Evolutionary conservation across 192 early-diverging fungal species (phyloP).

Genomic region (Backusella liffmaniae): DNA sequence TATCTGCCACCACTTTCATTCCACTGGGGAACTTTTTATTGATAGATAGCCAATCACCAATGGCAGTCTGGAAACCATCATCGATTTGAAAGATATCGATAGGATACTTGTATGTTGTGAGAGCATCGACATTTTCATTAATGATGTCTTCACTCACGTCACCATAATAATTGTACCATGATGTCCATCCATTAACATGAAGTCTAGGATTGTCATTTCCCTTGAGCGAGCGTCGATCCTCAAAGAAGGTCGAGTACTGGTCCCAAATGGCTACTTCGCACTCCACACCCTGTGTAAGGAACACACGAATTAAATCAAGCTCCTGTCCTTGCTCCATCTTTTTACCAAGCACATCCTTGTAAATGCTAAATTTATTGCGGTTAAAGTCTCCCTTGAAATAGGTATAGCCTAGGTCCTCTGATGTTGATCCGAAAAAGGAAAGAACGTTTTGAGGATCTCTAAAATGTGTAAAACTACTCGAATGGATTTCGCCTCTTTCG

Average conservation of each 20-base stretch:
- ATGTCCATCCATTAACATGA: constrained; percentile 50
- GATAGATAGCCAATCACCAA: constrained; percentile 51
- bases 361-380: constrained; percentile 29
- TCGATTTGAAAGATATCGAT: constrained; percentile 54
- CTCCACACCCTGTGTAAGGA: constrained; percentile 23
- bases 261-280: constrained; percentile 32
- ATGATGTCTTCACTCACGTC: constrained; percentile 45
- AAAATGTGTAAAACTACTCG: constrained; percentile 45
- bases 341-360: constrained; percentile 47
- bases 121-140: constrained; percentile 31
- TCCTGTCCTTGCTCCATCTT: constrained; percentile 11
- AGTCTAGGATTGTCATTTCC: constrained; percentile 22
- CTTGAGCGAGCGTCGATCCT: constrained; percentile 11
- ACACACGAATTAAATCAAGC: constrained; percentile 12
- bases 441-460: constrained; percentile 35
- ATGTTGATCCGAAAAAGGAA: constrained; percentile 39
- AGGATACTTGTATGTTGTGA: constrained; percentile 36
- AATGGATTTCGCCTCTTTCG: constrained; percentile 45
- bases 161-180: constrained; percentile 54
- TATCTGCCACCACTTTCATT: constrained; percentile 36
- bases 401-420: constrained; percentile 45
- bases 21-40: constrained; percentile 46
- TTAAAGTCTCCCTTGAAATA: constrained; percentile 48
- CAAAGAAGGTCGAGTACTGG: constrained; percentile 33
- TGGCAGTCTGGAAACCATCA: constrained; percentile 47